Evolutionary conservation across 352 stramenopile genomes (phyloP), one percentile per base, ranked within the genome.

Genomic region (Globisporangium ultimum): DNA sequence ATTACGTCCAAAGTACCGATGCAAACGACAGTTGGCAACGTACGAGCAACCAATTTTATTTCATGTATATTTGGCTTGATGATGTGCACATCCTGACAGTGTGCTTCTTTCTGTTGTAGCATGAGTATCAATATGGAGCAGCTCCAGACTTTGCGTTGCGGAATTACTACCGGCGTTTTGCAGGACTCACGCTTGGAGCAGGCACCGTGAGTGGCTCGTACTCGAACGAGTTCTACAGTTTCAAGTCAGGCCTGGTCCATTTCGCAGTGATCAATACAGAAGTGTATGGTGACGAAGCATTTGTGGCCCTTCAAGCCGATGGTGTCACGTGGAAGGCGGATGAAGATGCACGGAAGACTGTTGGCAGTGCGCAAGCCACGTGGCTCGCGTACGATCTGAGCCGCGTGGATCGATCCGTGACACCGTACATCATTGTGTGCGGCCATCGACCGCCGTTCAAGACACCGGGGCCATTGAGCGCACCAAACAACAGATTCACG

Each of bases 261-360:
- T 93, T 93, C 53, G 80, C 79, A 11, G 78, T 93, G 50, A 76
- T 93, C 64, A 87, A 91, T 67, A 89, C 83, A 1, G 83, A 93
- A 58, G 60, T 91, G 5, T 92, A 92, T 57, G 80, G 83, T 4
- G 71, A 89, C 48, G 80, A 90, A 38, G 66, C 78, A 2, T 92
- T 72, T 48, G 65, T 75, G 22, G 56, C 68, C 2, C 64, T 73
- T 18, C 72, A 84, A 34, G 53, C 47, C 9, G 77, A 89, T 53
- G 74, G 80, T 4, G 45, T 46, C 20, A 80, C 67, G 24, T 92
- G 80, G 80, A 75, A 70, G 24, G 53, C 69, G 1, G 69, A 85
- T 45, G 75, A 90, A 47, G 52, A 48, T 22, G 78, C 76, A 8
- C 72, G 78, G 12, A 62, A 48, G 9, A 28, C 55, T 1, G 66